Evolutionary conservation across 768 basidiomycete genomes (phyloP).

Genomic region (Serendipita sp.): DNA sequence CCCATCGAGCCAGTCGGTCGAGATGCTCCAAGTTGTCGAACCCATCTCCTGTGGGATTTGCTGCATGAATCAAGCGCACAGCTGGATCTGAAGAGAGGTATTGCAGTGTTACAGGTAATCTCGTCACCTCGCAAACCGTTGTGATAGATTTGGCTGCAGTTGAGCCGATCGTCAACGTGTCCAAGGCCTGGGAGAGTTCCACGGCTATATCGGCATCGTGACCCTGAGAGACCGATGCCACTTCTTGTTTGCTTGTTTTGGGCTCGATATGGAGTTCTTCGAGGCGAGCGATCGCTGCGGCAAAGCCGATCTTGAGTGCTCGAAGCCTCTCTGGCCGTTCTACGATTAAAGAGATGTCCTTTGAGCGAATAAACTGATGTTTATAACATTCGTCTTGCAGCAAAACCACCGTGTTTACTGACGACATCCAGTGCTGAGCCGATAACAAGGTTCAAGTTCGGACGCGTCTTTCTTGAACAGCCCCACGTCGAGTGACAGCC

Average conservation of each 20-base stretch:
- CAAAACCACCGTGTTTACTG: slow-evolving; percentile 19
- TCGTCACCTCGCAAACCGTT: not conserved
- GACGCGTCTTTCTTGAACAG: too few relatives aligned
- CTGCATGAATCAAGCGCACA: slow-evolving; percentile 60
- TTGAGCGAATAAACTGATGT: slow-evolving; percentile 65
- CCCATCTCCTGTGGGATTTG: slow-evolving; percentile 41
- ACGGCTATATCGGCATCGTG: not conserved
- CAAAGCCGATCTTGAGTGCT: slow-evolving; percentile 68
- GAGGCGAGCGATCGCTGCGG: slow-evolving; percentile 61
- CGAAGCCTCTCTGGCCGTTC: slow-evolving; percentile 82
- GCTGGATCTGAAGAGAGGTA: slow-evolving; percentile 44
- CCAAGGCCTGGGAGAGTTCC: not conserved
- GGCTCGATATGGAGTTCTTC: slow-evolving; percentile 25
- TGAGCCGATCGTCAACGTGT: not conserved
- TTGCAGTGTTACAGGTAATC: not conserved
- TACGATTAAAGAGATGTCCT: slow-evolving; percentile 60
- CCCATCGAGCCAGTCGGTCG: slow-evolving; percentile 45
- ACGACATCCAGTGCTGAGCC: too few relatives aligned
- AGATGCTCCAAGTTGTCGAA: slow-evolving; percentile 27
- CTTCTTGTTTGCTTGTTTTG: not conserved
- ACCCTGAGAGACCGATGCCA: not conserved
- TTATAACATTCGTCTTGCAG: slow-evolving; percentile 59
- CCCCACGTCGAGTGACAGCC: too few relatives aligned
- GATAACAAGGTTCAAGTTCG: too few relatives aligned
- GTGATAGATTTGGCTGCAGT: not conserved